These are phyloP conservation scores for Plantago lanceolata DNA, from an alignment of 305 asterid genomes.

Conservation along the genomic window DNA sequence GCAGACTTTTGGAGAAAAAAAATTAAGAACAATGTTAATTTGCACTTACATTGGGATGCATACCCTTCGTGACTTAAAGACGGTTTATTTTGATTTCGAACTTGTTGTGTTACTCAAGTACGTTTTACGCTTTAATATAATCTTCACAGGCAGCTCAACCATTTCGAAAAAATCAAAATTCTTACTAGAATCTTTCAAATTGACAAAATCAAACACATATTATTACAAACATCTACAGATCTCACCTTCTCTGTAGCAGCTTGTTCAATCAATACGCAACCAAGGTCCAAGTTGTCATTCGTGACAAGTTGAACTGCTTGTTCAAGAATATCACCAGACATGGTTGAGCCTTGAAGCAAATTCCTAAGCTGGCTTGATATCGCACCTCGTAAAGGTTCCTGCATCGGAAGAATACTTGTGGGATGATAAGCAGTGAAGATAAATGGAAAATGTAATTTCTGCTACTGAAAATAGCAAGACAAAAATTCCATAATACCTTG, in stretches of 20 bases:
- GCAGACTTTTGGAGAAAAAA: too few species aligned
- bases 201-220: not conserved
- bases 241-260: conserved; percentile 96
- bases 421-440: conserved; percentile 14
- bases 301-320: conserved; percentile 82
- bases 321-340: conserved; percentile 66
- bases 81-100: too few species aligned
- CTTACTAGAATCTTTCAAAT: not conserved
- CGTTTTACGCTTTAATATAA: too few species aligned
- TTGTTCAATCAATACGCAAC: conserved; percentile 96
- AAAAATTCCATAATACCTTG: conserved; percentile 56
- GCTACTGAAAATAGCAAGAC: conserved; percentile 6
- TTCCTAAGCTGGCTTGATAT: conserved; percentile 80
- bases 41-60: too few species aligned
- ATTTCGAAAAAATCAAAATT: not conserved
- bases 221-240: not conserved
- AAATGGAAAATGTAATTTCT: conserved; percentile 9
- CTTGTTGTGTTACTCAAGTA: too few species aligned
- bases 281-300: conserved; percentile 96
- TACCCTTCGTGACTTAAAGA: too few species aligned
- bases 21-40: too few species aligned
- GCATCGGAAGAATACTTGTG: conserved; percentile 15
- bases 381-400: conserved; percentile 94
- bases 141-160: not conserved
- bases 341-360: conserved; percentile 60